Evolutionary conservation across 768 basidiomycete genomes (phyloP).

Genomic region (Suillus ampliporus): DNA sequence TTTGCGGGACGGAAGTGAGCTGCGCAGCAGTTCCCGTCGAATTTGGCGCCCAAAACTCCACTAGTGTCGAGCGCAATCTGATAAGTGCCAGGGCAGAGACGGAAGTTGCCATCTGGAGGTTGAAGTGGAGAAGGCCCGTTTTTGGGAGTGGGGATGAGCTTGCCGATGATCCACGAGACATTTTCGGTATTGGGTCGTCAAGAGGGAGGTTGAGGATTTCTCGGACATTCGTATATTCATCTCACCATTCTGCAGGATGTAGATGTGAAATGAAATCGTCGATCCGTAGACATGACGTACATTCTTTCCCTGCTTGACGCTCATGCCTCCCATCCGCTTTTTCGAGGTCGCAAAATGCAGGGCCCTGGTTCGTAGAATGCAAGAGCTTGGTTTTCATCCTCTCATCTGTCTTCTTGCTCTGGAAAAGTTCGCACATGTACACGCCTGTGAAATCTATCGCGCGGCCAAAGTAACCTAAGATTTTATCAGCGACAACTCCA

Average conservation of each 20-base stretch:
- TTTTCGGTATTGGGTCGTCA: conserved; percentile 56
- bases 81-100: conserved; percentile 53
- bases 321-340: conserved; percentile 75
- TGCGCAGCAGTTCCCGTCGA: conserved; percentile 48
- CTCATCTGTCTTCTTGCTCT: conserved; percentile 83
- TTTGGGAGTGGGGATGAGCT: conserved; percentile 28
- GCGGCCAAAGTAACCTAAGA: conserved; percentile 90
- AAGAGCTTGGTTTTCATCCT: conserved; percentile 82
- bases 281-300: conserved; percentile 43
- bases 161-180: conserved; percentile 44
- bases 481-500: neutral
- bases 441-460: conserved; percentile 97
- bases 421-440: conserved; percentile 93
- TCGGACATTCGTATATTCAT: conserved; percentile 59
- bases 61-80: conserved; percentile 47
- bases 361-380: conserved; percentile 84
- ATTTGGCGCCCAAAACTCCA: conserved; percentile 43
- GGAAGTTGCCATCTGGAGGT: conserved; percentile 43
- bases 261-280: neutral
- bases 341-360: conserved; percentile 87
- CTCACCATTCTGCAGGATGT: conserved; percentile 62
- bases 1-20: conserved; percentile 49
- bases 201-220: conserved; percentile 56
- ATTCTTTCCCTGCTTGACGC: conserved; percentile 70
- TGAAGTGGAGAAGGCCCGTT: conserved; percentile 12